Conservation (phyloP, 2,329 filamentous ascomycete species). For the Claviceps maximensis region DNA sequence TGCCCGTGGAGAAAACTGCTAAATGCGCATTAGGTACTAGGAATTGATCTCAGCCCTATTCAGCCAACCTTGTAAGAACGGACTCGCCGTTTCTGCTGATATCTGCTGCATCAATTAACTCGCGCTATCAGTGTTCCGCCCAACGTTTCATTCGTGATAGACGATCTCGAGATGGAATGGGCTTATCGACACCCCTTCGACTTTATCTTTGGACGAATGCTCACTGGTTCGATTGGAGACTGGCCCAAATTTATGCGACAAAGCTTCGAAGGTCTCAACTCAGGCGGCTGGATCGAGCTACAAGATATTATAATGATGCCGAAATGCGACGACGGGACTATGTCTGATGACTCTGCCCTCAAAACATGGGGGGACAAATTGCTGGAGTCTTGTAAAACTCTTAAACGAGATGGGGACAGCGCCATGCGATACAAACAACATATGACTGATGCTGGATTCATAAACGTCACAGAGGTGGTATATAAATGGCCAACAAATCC, state of each 20-base stretch:
- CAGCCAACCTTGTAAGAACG: constrained; percentile 21
- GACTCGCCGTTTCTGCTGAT: constrained; percentile 1
- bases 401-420: constrained; percentile 19
- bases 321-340: constrained; percentile 28
- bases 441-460: constrained; percentile 39
- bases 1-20: not conserved
- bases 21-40: constrained; percentile 16
- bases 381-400: constrained; percentile 16
- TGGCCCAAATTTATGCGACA: constrained; percentile 24
- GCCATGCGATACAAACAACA: constrained; percentile 18
- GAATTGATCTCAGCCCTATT: constrained; percentile 30
- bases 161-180: constrained; percentile 30
- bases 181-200: constrained; percentile 25
- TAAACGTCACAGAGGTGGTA: constrained; percentile 32
- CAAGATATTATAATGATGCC: constrained; percentile 28
- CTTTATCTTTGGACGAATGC: constrained; percentile 26
- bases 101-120: not conserved
- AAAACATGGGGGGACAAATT: constrained; percentile 17
- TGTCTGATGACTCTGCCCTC: constrained; percentile 16
- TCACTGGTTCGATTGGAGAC: constrained; percentile 22
- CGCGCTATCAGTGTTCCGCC: constrained; percentile 25
- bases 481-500: constrained; percentile 36
- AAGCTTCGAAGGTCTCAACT: constrained; percentile 23
- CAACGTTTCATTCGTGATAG: constrained; percentile 35
- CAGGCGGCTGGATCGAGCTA: constrained; percentile 31